Conservation (phyloP, 2,329 filamentous ascomycete species). For the Diplocarpon rosae region DNA sequence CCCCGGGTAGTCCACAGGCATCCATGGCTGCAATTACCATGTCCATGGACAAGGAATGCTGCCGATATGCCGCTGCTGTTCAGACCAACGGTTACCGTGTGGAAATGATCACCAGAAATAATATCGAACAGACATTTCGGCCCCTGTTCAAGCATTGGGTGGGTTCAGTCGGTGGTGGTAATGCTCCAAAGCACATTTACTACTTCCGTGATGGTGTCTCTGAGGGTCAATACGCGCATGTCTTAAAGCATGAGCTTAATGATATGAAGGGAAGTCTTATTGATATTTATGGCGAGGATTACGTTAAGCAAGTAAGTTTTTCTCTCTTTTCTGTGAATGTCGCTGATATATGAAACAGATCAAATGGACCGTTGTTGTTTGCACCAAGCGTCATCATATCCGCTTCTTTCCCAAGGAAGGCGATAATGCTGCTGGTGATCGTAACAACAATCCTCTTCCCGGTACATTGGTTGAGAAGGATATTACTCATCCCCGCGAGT, state of each 20-base stretch:
- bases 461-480: slow-evolving; percentile 82
- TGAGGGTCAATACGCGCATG: slow-evolving; percentile 72
- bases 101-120: slow-evolving; percentile 64
- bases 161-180: slow-evolving; percentile 38
- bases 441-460: slow-evolving; percentile 71
- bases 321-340: neutral
- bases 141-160: slow-evolving; percentile 57
- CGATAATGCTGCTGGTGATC: slow-evolving; percentile 45
- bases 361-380: slow-evolving; percentile 77
- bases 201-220: slow-evolving; percentile 92
- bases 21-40: slow-evolving; percentile 86
- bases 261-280: slow-evolving; percentile 46
- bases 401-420: slow-evolving; percentile 70
- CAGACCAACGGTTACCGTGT: slow-evolving; percentile 74
- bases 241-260: slow-evolving; percentile 66
- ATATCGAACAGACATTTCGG: slow-evolving; percentile 54
- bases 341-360: slow-evolving; percentile 10
- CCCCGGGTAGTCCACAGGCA: slow-evolving; percentile 52
- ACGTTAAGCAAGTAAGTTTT: neutral
- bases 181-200: slow-evolving; percentile 60
- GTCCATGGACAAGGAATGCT: slow-evolving; percentile 59
- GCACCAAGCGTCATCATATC: slow-evolving; percentile 88
- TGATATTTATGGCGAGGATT: too few species aligned
- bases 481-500: slow-evolving; percentile 64
- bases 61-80: slow-evolving; percentile 67